Evolutionary conservation across 2,329 filamentous ascomycete genomes (phyloP), one percentile per base, ranked within the genome.

Genomic region (Alternaria longipes): DNA sequence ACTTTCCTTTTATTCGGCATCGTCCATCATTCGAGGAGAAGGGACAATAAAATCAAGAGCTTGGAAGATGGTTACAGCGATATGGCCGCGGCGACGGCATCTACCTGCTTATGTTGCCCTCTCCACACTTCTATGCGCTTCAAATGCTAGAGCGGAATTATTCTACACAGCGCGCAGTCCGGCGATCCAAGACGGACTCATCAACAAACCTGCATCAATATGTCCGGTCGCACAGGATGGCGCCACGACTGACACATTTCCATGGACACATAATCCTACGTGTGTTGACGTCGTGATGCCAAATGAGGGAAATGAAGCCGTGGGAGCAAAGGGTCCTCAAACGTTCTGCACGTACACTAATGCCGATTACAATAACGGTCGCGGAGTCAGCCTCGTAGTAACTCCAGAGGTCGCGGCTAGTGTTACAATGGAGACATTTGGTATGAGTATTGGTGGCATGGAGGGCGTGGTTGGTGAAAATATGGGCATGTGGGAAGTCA

Each of bases 311-410:
- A 57, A 66, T 36, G 59, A 60, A 14, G 32, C 26, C 11, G 50
- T 61, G 22, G 59, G 52, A 22, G 57, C 53, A 6, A 59, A 34
- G 14, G 50, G 30, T 14, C 52, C 62, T 7, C 50, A 65, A 40
- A 66, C 58, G 8, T 72, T 71, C 46, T 76, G 74, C 60, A 59
- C 70, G 9, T 77, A 73, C 56, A 74, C 72, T 3, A 75, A 74
- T 54, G 26, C 28, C 0, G 34, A 57, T 8, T 75, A 74, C 59
- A 69, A 69, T 34, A 63, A 62, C 20, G 70, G 67, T 11, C 71
- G 74, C 3, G 74, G 74, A 22, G 66, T 77, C 34, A 73, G 69
- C 52, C 61, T 77, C n/a, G 62, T 77, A 16, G 72, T 70, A 0
- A 72, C 58, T 1, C 73, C 74, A 1, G 70, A 74, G 16, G 59